A percentile compares a stretch with the other conserved stretches of the same genome.
phyloP scores from a whole-genome alignment of 345 rosid species.

The Linum lewisii region DNA sequence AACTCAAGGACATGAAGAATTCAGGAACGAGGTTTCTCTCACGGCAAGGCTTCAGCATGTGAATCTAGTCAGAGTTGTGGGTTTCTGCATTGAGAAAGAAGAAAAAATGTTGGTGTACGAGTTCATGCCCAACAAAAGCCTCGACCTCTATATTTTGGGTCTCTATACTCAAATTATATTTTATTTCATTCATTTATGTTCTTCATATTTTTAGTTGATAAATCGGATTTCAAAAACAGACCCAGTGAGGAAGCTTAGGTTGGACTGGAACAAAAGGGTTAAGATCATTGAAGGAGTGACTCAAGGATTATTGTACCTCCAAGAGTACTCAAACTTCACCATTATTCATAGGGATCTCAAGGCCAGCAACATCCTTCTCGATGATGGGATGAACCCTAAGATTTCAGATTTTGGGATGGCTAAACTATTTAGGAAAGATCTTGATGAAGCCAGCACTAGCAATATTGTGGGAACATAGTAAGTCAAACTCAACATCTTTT shows the following conservation, averaged over 20 bases:
- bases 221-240: background rate
- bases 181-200: background rate
- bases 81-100: slow-evolving; percentile 26
- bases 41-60: slow-evolving; percentile 36
- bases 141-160: slow-evolving; percentile 30
- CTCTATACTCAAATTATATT: background rate
- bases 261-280: background rate
- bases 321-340: background rate
- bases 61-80: slow-evolving; percentile 27
- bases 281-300: background rate
- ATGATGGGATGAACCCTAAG: background rate
- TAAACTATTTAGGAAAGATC: background rate
- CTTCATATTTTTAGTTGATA: background rate
- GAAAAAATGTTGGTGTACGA: slow-evolving; percentile 38
- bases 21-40: slow-evolving; percentile 29
- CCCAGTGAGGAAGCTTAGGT: background rate
- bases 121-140: slow-evolving; percentile 29
- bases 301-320: background rate
- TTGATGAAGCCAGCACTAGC: background rate
- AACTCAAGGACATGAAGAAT: slow-evolving; percentile 31
- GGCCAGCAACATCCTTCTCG: background rate
- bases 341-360: background rate
- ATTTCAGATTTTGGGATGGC: background rate
- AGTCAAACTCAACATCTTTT: background rate
- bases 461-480: background rate